phyloP scores from a whole-genome alignment of 2,329 filamentous ascomycete genomes.

The Ceratocystis colombiana region DNA sequence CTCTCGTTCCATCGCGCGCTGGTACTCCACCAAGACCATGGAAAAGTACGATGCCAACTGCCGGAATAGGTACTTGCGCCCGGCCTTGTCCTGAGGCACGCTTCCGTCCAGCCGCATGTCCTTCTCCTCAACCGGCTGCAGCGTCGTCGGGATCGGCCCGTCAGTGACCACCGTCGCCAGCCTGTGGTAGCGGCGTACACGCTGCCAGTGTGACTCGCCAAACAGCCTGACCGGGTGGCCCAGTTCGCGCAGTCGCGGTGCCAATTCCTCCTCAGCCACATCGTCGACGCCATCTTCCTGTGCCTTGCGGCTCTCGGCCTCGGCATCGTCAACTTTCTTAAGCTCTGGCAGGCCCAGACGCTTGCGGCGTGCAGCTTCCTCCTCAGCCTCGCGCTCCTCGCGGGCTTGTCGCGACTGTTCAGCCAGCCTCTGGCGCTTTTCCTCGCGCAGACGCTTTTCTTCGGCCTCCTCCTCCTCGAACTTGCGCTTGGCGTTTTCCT shows the following conservation, averaged over 20 bases:
- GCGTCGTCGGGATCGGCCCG: slow-evolving; percentile 77
- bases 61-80: slow-evolving; percentile 62
- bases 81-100: slow-evolving; percentile 54
- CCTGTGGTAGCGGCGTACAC: slow-evolving; percentile 60
- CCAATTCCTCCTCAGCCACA: slow-evolving; percentile 60
- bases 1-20: slow-evolving; percentile 60
- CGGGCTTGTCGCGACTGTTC: slow-evolving; percentile 63
- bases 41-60: slow-evolving; percentile 94
- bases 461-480: slow-evolving; percentile 74
- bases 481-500: slow-evolving; percentile 70
- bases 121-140: slow-evolving; percentile 68
- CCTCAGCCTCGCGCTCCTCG: slow-evolving; percentile 62
- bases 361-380: slow-evolving; percentile 63
- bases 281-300: slow-evolving; percentile 43
- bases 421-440: slow-evolving; percentile 70
- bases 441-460: slow-evolving; percentile 59
- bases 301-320: slow-evolving; percentile 32
- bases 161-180: slow-evolving; percentile 53
- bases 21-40: slow-evolving; percentile 87
- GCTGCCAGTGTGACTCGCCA: slow-evolving; percentile 63
- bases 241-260: slow-evolving; percentile 56
- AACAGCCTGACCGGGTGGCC: slow-evolving; percentile 68
- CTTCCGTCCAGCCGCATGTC: slow-evolving; percentile 72
- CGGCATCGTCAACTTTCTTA: slow-evolving; percentile 33
- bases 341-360: slow-evolving; percentile 71